Conservation (phyloP, 164 flowering plant species). For the Chimonanthus salicifolius region DNA sequence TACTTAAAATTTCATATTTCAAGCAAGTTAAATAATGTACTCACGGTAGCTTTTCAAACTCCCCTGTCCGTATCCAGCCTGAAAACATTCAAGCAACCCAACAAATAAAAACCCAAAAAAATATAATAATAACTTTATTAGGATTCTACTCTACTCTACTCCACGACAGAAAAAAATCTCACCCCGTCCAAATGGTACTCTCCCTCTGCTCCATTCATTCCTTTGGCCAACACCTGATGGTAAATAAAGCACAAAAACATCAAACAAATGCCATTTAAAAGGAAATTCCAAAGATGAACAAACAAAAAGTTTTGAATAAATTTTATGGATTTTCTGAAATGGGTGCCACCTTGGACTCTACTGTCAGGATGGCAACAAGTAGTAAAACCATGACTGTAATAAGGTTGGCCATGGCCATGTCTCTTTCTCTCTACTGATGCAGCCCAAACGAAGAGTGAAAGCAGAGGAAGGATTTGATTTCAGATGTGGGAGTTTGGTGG, state of each 20-base stretch:
- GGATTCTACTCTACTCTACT: not conserved
- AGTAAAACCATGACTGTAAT: conserved; percentile 34
- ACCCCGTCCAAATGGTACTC: conserved; percentile 23
- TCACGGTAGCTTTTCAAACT: conserved; percentile 36
- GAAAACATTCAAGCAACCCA: not conserved
- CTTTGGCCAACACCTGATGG: conserved; percentile 23
- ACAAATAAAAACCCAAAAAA: not conserved
- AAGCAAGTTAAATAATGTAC: conserved; percentile 5
- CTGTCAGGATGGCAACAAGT: conserved; percentile 46
- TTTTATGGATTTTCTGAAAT: not conserved
- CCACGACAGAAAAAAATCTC: not conserved
- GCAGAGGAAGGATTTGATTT: not conserved
- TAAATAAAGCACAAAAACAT: not conserved
- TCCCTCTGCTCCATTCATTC: conserved; percentile 1
- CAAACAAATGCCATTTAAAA: not conserved
- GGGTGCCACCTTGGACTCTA: conserved; percentile 32
- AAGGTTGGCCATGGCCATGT: conserved; percentile 37
- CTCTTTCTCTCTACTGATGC: not conserved
- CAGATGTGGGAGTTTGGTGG: conserved; percentile 2
- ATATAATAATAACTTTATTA: not conserved
- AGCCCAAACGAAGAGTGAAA: not conserved
- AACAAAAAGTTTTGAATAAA: not conserved
- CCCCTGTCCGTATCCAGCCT: conserved; percentile 29
- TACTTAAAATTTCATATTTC: no score
- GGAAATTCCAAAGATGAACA: not conserved